Evolutionary conservation across 805 yeast species (phyloP).

Genomic region (Sugiyamaella valdiviana): DNA sequence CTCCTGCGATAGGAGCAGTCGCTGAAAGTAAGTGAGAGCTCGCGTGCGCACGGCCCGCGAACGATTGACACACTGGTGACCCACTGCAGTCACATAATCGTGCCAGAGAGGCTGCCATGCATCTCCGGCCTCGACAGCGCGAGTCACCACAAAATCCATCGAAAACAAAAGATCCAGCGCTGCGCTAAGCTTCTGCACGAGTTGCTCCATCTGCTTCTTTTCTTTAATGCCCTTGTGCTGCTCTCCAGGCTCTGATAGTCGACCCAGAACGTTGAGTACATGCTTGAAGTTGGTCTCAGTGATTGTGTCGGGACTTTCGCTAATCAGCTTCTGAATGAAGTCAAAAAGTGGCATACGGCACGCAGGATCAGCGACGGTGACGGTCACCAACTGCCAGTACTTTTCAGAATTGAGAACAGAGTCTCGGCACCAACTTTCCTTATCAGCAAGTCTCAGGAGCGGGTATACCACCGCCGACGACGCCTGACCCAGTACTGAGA

Average conservation of each 20-base stretch:
- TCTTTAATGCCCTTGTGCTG: slow-evolving; percentile 15
- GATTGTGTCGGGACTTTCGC: slow-evolving; percentile 6
- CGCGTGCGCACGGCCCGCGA: slow-evolving; percentile 66
- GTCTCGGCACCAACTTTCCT: slow-evolving; percentile 19
- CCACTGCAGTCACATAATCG: slow-evolving; percentile 73
- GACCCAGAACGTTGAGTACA: slow-evolving; percentile 20
- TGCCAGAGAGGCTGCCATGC: slow-evolving; percentile 33
- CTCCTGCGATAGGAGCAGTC: slow-evolving; percentile 40
- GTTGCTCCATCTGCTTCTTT: slow-evolving; percentile 8
- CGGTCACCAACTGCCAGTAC: slow-evolving; percentile 51
- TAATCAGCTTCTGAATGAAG: slow-evolving; percentile 7
- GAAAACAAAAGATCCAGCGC: slow-evolving; percentile 29
- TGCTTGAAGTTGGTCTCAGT: slow-evolving; percentile 18
- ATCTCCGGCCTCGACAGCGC: not conserved
- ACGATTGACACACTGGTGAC: slow-evolving; percentile 86
- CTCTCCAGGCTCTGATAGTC: slow-evolving; percentile 21
- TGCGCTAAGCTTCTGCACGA: slow-evolving; percentile 15
- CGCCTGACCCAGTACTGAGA: slow-evolving; percentile 8
- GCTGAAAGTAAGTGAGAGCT: slow-evolving; percentile 58
- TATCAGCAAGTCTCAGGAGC: slow-evolving; percentile 12
- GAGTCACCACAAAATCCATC: not conserved
- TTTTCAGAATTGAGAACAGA: slow-evolving; percentile 46
- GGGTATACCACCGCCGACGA: slow-evolving; percentile 8
- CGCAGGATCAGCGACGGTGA: slow-evolving; percentile 41
- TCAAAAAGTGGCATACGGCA: slow-evolving; percentile 31